Base-by-base conservation (phyloP, 768 basidiomycete genomes). In the Tricholoma terreum region DNA sequence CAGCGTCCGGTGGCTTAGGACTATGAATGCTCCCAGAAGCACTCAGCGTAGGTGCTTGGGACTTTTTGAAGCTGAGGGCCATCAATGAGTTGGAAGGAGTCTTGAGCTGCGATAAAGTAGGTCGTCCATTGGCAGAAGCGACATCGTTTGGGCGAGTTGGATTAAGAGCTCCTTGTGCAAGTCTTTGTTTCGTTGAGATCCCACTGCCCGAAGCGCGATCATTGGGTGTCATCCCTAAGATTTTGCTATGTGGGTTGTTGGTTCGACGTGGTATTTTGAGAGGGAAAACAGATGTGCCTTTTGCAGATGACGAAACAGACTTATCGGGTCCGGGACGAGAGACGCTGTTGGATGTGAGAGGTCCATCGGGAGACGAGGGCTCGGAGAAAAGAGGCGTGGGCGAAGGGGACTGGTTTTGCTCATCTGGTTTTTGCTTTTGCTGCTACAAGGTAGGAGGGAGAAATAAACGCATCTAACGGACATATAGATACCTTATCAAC, bases 161-260 rank as follows among this genome's bases (percentile, higher is more conserved):
- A 8, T 66, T 70, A 21, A 76, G 65, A 12, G 79, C 77, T 9
- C 70, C 72, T 42, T 75, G 73, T 22, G 74, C 71, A 5, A 84
- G 63, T 6, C 80, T 75, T 52, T 81, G 77, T 63, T 84, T 84
- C 1, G 81, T 84, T 34, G 76, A 71, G 27, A 84, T 73, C 9
- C 75, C 73, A 56, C 73, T 76, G 33, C 69, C 69, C 43, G 63
- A 52, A 5, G 67, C 42, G n/a, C 56, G 17, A 15, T 54, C 53
- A 15, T 63, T 54, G 11, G 60, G 40, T 14, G 61, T 31, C 48
- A 61, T 63, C 21, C 54, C 56, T 2, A 55, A 60, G 33, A 64
- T 48, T 34, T 65, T 72, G 53, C 45, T 62, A 50, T 66, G 69
- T 21, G 63, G 62, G 42, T 69, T 65, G 38, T 59, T 54, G 11